Conservation (phyloP, 2,329 filamentous ascomycete genomes). For the Scedosporium dehoogii region DNA sequence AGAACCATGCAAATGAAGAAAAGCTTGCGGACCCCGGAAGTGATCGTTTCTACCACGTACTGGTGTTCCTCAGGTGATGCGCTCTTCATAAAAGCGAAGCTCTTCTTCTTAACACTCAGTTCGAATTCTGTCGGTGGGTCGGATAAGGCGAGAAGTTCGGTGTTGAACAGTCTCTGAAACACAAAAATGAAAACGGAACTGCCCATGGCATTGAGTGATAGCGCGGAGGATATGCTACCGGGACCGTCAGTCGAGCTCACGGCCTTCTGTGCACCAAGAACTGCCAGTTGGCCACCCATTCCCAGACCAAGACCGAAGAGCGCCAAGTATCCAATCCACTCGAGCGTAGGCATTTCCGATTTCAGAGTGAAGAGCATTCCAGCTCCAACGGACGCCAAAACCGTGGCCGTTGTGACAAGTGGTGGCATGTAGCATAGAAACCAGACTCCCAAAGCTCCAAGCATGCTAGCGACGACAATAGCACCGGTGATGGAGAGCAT, state of each 20-base stretch:
- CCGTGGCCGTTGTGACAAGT: constrained; percentile 26
- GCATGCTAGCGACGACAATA: constrained; percentile 4
- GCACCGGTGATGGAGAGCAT: constrained; percentile 11
- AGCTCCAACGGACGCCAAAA: constrained; percentile 25
- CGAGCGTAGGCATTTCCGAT: constrained; percentile 18
- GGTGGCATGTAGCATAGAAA: constrained; percentile 33
- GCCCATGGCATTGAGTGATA: constrained; percentile 30
- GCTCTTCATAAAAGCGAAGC: background rate
- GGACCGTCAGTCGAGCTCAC: constrained; percentile 29
- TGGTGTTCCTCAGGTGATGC: background rate
- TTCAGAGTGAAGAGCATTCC: constrained; percentile 32
- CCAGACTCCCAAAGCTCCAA: constrained; percentile 22
- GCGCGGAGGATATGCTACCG: constrained; percentile 29
- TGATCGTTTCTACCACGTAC: background rate
- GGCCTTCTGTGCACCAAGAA: constrained; percentile 33
- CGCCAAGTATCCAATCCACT: constrained; percentile 36
- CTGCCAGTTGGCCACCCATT: constrained; percentile 28
- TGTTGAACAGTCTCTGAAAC: background rate
- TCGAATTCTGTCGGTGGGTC: background rate
- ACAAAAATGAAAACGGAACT: constrained; percentile 34
- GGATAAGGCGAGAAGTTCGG: background rate
- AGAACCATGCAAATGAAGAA: background rate
- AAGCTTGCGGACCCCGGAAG: background rate
- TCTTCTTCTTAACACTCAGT: background rate
- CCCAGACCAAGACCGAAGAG: constrained; percentile 32